phyloP scores from a whole-genome alignment of 2,329 filamentous ascomycete species.

The Fusarium sublunatum region DNA sequence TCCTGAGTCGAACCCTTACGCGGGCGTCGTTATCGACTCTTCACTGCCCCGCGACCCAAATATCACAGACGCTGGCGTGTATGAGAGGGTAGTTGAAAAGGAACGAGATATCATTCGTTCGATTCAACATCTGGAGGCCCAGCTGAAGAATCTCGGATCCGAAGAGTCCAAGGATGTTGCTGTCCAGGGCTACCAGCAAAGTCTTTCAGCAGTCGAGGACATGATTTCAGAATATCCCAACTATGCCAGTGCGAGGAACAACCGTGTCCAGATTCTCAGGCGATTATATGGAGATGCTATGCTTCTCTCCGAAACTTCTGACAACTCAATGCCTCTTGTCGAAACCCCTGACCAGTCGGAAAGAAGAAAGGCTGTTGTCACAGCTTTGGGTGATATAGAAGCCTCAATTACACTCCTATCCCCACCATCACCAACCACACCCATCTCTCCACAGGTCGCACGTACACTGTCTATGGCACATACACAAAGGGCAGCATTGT shows the following conservation, averaged over 20 bases:
- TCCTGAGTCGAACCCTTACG: conserved; percentile 69
- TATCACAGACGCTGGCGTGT: conserved; percentile 61
- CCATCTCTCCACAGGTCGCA: conserved; percentile 72
- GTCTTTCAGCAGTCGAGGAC: conserved; percentile 61
- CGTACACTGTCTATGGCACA: conserved; percentile 76
- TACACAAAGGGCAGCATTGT: conserved; percentile 76
- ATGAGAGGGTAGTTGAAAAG: conserved; percentile 61
- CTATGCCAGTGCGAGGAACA: conserved; percentile 80
- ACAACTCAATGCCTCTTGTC: conserved; percentile 57
- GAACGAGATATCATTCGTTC: conserved; percentile 65
- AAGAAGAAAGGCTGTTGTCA: conserved; percentile 53
- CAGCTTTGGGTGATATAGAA: conserved; percentile 65
- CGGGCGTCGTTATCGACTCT: conserved; percentile 65
- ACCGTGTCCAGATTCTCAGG: conserved; percentile 75
- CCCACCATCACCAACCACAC: conserved; percentile 60
- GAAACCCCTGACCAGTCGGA: conserved; percentile 52
- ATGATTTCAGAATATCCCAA: conserved; percentile 69
- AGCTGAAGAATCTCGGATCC: conserved; percentile 58
- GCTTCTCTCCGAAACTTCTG: conserved; percentile 57
- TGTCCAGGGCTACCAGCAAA: conserved; percentile 59
- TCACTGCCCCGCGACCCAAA: conserved; percentile 68
- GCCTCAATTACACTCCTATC: conserved; percentile 68
- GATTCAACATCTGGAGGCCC: conserved; percentile 66
- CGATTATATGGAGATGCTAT: conserved; percentile 71
- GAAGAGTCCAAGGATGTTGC: conserved; percentile 53